Base-by-base conservation (phyloP, 768 basidiomycete genomes). In the Trametes cubensis region DNA sequence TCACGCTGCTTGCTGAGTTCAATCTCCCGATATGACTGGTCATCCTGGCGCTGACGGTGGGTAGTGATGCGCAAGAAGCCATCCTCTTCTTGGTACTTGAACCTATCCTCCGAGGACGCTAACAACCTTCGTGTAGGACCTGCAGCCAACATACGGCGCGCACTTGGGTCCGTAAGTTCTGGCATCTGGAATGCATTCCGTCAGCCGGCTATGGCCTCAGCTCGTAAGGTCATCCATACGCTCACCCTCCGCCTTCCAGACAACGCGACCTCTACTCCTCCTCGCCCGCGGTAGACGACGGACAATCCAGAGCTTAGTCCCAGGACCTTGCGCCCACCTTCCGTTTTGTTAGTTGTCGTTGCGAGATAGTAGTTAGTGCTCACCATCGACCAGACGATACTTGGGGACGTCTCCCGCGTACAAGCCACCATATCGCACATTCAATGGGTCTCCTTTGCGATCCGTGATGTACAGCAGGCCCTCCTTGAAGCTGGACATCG, bases 401-500 rank as follows among this genome's bases (percentile, higher is more conserved):
- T 82, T 89, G 17, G 90, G 89, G 25, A 90, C 73, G 66, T 88
- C 83, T 17, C 85, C 80, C 28, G 80, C 70, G 68, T 89, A 79
- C 34, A 89, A 67, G 3, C 83, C 76, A n/a, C 88, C 90, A 67
- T 89, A 92, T 45, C 80, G 80, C 34, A 89, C 73, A 69, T 89
- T 91, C 55, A 85, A 74, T 46, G 73, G 63, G 71, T 92, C 90
- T 2, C 89, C 89, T 66, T 81, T 83, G 52, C 80, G 78, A 70
- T 92, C 90, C 14, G 84, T 84, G 70, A 81, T 90, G 73, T 83
- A 91, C 10, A 75, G 60, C 34, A 70, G 72, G 28, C 70, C 44
- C 39, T 62, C 56, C 28, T 51, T 61, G 41, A 38, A 28, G 28
- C 69, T 71, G 65, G 67, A 64, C 60, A 65, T 71, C 65, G 67